phyloP scores from a whole-genome alignment of 129 eudicot species.

The Pittosporum tobira region DNA sequence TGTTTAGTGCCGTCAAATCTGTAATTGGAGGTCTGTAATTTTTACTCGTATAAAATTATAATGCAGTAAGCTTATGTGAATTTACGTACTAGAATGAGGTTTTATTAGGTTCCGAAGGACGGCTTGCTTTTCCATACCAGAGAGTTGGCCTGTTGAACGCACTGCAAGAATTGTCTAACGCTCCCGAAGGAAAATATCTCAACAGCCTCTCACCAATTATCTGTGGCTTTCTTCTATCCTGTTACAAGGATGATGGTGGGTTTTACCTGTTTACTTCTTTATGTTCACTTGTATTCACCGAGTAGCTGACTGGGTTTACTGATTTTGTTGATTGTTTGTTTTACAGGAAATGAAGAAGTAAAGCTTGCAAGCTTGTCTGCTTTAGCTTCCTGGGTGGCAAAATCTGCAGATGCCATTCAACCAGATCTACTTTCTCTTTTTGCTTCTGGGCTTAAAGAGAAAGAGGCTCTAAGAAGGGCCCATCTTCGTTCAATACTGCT shows the following conservation, averaged over 20 bases:
- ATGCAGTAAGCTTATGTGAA: neutral
- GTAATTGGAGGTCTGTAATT: conserved; percentile 53
- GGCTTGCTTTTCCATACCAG: conserved; percentile 96
- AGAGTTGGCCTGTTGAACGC: conserved; percentile 87
- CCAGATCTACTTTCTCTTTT: conserved; percentile 59
- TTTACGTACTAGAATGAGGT: conserved; percentile 5
- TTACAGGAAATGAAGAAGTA: conserved; percentile 92
- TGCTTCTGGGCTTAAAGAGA: conserved; percentile 86
- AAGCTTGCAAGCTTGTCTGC: conserved; percentile 77
- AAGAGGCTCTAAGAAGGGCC: conserved; percentile 77
- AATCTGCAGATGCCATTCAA: conserved; percentile 52
- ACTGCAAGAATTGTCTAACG: conserved; percentile 54
- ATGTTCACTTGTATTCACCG: neutral
- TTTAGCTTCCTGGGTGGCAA: conserved; percentile 70
- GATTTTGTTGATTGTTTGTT: conserved; percentile 12
- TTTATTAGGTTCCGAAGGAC: conserved; percentile 83
- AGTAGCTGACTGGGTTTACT: neutral
- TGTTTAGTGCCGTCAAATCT: conserved; percentile 62
- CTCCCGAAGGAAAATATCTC: conserved; percentile 75
- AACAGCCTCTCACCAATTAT: conserved; percentile 43
- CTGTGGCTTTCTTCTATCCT: conserved; percentile 53
- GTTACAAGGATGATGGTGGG: conserved; percentile 89
- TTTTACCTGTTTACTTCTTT: neutral
- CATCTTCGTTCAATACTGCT: conserved; percentile 69
- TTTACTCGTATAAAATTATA: neutral